A percentile compares a stretch with the other conserved stretches of the same genome.
Evolutionary conservation across 352 stramenopile genomes (phyloP).

Genomic region (Globisporangium spiculum): DNA sequence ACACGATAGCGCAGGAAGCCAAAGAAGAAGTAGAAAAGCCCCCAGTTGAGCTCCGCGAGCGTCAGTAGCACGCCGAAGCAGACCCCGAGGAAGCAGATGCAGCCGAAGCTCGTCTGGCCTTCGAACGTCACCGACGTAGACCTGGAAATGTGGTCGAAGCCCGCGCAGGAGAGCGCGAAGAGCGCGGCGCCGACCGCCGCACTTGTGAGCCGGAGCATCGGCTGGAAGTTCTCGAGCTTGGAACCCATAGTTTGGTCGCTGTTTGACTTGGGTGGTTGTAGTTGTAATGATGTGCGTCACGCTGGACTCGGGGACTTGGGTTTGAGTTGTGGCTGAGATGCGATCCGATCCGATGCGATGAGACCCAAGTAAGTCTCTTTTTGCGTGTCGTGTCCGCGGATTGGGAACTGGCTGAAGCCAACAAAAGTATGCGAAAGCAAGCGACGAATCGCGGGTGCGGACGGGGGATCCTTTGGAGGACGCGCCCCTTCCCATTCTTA

Average conservation of each 20-base stretch:
- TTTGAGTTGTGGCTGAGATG: neutral
- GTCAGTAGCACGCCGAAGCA: conserved; percentile 59
- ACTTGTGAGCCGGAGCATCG: conserved; percentile 37
- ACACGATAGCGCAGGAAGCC: conserved; percentile 77
- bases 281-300: neutral
- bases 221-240: conserved; percentile 22
- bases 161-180: conserved; percentile 42
- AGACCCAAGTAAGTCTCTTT: neutral
- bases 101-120: conserved; percentile 58
- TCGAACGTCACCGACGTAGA: conserved; percentile 28
- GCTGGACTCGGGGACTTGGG: neutral
- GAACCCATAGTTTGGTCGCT: neutral
- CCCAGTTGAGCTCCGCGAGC: conserved; percentile 58
- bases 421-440: neutral
- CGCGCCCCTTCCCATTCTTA: neutral
- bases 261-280: neutral
- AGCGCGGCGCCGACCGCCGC: conserved; percentile 31
- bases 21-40: conserved; percentile 79
- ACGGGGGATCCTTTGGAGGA: neutral
- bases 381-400: neutral
- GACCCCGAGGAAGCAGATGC: conserved; percentile 69
- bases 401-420: conserved; percentile 1
- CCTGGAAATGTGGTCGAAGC: conserved; percentile 45
- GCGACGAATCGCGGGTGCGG: neutral
- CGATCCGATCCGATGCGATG: neutral